Evolutionary conservation across 257 asterid genomes (phyloP).

Genomic region (Fraxinus cuspidata): DNA sequence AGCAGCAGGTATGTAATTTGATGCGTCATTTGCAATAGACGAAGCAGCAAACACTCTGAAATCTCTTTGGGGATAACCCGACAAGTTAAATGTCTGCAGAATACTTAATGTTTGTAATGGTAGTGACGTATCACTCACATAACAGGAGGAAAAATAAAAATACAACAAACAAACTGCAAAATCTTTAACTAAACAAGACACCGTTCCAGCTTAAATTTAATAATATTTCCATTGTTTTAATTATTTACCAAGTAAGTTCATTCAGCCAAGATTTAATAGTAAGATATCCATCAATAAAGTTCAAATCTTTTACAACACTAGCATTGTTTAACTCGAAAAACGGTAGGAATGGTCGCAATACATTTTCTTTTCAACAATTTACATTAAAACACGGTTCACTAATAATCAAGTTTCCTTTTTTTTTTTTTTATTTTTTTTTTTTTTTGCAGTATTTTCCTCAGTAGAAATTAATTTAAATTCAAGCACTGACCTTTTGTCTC

Average conservation of each 20-base stretch:
- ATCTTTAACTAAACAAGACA: neutral
- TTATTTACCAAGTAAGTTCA: neutral
- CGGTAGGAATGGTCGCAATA: neutral
- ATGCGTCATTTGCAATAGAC: conserved; percentile 45
- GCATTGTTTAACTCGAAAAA: neutral
- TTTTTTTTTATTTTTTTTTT: no score
- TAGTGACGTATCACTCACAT: no score
- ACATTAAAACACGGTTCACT: neutral
- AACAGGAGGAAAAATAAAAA: neutral
- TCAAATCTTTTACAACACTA: neutral
- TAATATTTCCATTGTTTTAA: neutral
- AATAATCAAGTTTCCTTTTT: neutral
- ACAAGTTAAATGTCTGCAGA: conserved; percentile 39
- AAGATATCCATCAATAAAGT: neutral
- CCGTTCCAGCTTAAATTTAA: neutral
- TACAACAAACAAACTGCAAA: neutral
- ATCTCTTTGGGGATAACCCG: conserved; percentile 29
- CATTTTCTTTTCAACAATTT: neutral
- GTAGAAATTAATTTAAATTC: neutral
- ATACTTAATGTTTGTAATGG: no score
- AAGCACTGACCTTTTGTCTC: conserved; percentile 45
- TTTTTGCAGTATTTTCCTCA: no score
- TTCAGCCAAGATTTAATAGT: neutral
- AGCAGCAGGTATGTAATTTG: conserved; percentile 81
- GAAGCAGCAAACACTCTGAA: conserved; percentile 48